These are phyloP conservation scores for Thraustotheca clavata DNA, from an alignment of 352 stramenopile genomes.

Conservation along the genomic window DNA sequence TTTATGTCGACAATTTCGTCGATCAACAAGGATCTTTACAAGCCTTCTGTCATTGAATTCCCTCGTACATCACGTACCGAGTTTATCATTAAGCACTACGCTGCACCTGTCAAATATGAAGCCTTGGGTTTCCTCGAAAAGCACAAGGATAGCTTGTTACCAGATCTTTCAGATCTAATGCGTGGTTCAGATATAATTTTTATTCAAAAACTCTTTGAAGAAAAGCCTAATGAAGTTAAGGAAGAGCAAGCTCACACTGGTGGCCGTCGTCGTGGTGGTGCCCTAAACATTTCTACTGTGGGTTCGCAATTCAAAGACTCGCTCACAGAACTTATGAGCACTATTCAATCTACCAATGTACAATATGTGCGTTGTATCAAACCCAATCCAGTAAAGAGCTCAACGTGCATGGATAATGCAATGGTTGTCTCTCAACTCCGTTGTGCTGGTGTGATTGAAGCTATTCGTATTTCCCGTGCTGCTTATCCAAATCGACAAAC, in stretches of 20 bases:
- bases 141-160: slow-evolving; percentile 92
- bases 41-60: slow-evolving; percentile 77
- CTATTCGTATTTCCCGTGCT: slow-evolving; percentile 95
- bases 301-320: slow-evolving; percentile 92
- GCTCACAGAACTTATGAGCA: slow-evolving; percentile 90
- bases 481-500: slow-evolving; percentile 97
- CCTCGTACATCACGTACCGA: slow-evolving; percentile 75
- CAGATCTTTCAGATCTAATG: slow-evolving; percentile 89
- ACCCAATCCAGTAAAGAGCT: slow-evolving; percentile 95
- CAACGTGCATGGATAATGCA: slow-evolving; percentile 80
- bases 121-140: slow-evolving; percentile 93
- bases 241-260: slow-evolving; percentile 31
- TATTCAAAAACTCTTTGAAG: slow-evolving; percentile 62
- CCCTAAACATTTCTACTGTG: slow-evolving; percentile 60
- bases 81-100: slow-evolving; percentile 95
- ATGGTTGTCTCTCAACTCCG: slow-evolving; percentile 94
- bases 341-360: slow-evolving; percentile 91
- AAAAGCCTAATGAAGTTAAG: slow-evolving; percentile 40
- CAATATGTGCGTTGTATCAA: slow-evolving; percentile 99
- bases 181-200: slow-evolving; percentile 61
- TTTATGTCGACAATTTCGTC: slow-evolving; percentile 81
- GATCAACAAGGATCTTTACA: slow-evolving; percentile 72
- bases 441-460: slow-evolving; percentile 98
- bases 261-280: slow-evolving; percentile 41
- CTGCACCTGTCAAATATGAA: slow-evolving; percentile 90